Base-by-base conservation (phyloP, 352 stramenopile genomes). In the Globisporangium acanthophoron region DNA sequence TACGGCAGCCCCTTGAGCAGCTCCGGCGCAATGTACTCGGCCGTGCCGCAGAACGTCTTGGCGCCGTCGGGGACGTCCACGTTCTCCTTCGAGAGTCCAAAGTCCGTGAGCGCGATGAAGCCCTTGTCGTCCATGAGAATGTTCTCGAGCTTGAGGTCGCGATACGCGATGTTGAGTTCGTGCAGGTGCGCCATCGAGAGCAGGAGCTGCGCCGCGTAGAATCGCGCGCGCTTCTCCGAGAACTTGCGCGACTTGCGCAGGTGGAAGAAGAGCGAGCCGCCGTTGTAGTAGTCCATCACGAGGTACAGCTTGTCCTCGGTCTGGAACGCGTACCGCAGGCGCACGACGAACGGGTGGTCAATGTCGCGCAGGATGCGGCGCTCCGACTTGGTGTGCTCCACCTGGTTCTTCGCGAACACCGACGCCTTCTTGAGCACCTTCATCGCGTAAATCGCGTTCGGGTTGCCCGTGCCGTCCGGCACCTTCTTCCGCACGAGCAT, bases 71-170 rank as follows among this genome's bases (percentile, higher is more conserved):
- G 80, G 46, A 90, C 73, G 48, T 97, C 78, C 2, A 97, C 86
- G 55, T 95, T 91, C 58, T 96, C 83, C 67, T 98, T 98, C 9
- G 89, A 96, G 3, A 98, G 67, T 35, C 92, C 92, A 54, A 98
- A 97, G 63, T 98, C 90, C 46, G 90, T 96, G 15, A 97, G 72
- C 12, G 88, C 79, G 53, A 97, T 93, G 62, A 98, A 96, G 8
- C 92, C 92, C 69, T 96, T 88, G 62, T 94, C 83, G 60, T 98
- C 92, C 87, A 98, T 96, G 21, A 98, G 63, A 59, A 98, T 93
- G 73, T 98, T 98, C 63, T 98, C 92, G 13, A 97, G 78, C 77
- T 98, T 98, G n/a, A 98, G 65, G 66, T 98, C 92, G 62, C 92
- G 84, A 69, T 97, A 97, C 31, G 89, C 90, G 56, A 98, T 97